phyloP scores from a whole-genome alignment of 2,329 filamentous ascomycete species.

The Torrubiella hemipterigena region DNA sequence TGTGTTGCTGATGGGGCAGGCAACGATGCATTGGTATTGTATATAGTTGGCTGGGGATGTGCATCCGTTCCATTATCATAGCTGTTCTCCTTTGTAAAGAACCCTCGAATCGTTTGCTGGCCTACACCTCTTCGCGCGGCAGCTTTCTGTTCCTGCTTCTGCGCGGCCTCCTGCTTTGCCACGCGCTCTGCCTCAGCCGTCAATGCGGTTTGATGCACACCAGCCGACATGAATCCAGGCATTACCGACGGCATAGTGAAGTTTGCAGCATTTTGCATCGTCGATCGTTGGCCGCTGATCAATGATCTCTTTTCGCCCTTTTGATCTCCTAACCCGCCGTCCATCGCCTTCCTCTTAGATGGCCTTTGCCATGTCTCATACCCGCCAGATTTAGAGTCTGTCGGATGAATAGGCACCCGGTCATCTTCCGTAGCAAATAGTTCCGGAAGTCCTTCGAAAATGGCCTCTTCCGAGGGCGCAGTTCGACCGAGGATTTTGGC shows the following conservation, averaged over 20 bases:
- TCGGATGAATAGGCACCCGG: slow-evolving; percentile 53
- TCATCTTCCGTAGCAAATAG: slow-evolving; percentile 55
- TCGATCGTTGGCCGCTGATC: slow-evolving; percentile 41
- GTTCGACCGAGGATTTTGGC: slow-evolving; percentile 58
- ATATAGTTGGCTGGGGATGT: no score
- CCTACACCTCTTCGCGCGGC: slow-evolving; percentile 21
- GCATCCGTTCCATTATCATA: no score
- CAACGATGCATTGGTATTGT: no score
- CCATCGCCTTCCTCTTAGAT: slow-evolving; percentile 6
- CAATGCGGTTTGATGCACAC: slow-evolving; percentile 35
- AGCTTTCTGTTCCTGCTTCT: slow-evolving; percentile 12
- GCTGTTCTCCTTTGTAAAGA: slow-evolving; percentile 20
- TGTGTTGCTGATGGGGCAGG: no score
- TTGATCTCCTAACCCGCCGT: background rate
- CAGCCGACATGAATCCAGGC: slow-evolving; percentile 51
- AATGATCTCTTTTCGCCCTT: no score
- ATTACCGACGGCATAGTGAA: slow-evolving; percentile 50
- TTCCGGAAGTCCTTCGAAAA: slow-evolving; percentile 39
- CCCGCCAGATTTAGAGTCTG: slow-evolving; percentile 18
- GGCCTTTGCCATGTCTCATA: slow-evolving; percentile 16
- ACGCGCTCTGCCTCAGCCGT: slow-evolving; percentile 11
- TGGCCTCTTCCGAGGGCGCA: slow-evolving; percentile 41
- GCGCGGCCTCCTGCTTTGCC: slow-evolving; percentile 8
- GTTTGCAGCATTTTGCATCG: slow-evolving; percentile 44
- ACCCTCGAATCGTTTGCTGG: slow-evolving; percentile 30